Evolutionary conservation across 768 basidiomycete genomes (phyloP).

Genomic region (Trametes coccinea): DNA sequence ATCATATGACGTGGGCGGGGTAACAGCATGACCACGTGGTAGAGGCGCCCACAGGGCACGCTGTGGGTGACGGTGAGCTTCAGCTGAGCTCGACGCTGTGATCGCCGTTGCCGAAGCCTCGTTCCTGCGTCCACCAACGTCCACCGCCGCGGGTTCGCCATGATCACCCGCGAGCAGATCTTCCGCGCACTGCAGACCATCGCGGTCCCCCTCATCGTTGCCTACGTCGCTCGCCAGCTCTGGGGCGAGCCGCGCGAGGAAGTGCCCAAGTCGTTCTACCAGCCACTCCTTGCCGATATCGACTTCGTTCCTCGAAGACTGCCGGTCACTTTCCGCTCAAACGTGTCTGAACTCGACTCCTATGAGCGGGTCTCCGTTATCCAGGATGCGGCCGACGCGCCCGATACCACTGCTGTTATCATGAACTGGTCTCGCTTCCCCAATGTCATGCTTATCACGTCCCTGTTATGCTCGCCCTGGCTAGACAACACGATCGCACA

Average conservation of each 20-base stretch:
- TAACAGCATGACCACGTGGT: conserved; percentile 15
- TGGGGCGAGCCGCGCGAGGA: conserved; percentile 8
- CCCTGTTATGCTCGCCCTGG: conserved; percentile 48
- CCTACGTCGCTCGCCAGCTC: conserved; percentile 10
- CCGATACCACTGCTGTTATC: conserved; percentile 56
- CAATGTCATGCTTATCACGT: conserved; percentile 59
- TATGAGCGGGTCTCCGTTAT: conserved; percentile 20
- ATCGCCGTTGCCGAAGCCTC: background rate
- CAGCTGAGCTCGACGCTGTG: conserved; percentile 2
- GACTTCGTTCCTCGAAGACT: conserved; percentile 21
- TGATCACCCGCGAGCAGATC: conserved; percentile 19
- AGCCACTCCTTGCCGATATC: conserved; percentile 23
- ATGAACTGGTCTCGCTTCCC: conserved; percentile 69
- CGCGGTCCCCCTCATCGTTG: conserved; percentile 21
- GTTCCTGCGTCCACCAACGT: background rate
- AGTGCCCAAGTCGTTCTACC: conserved; percentile 15
- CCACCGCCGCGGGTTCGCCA: background rate
- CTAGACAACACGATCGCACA: conserved; percentile 47
- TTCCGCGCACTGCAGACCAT: conserved; percentile 15
- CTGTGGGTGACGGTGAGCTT: background rate
- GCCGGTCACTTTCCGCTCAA: conserved; percentile 20
- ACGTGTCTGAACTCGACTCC: conserved; percentile 1
- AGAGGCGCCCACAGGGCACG: background rate
- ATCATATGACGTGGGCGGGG: conserved; percentile 25
- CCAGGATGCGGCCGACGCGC: conserved; percentile 15